phyloP scores from a whole-genome alignment of 139 green algal genomes.

The Trebouxia sp. region DNA sequence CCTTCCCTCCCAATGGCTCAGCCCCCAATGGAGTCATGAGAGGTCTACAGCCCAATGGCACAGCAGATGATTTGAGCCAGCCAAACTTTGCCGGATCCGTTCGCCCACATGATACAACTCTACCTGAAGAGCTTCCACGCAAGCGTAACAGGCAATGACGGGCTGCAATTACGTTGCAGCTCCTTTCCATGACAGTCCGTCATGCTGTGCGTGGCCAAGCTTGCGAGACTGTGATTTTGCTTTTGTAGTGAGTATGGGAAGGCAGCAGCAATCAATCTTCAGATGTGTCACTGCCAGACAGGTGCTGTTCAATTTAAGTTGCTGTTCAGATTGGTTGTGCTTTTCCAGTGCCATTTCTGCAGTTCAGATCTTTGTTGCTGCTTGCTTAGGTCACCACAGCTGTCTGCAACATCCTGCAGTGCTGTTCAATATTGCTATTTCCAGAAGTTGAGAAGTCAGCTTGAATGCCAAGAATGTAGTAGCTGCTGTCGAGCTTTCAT shows the following conservation, averaged over 20 bases:
- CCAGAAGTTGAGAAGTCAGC: neutral
- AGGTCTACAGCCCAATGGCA: neutral
- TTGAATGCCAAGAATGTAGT: neutral
- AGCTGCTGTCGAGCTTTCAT: neutral
- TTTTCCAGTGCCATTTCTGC: neutral
- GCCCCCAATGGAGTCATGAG: constrained; percentile 7
- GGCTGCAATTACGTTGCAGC: neutral
- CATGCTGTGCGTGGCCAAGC: no score
- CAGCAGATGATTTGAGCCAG: neutral
- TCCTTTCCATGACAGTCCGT: neutral
- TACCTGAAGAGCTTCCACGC: neutral
- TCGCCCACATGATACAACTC: constrained; percentile 1
- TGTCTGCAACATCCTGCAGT: neutral
- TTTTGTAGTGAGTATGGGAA: neutral
- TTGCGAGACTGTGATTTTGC: neutral
- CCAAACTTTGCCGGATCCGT: constrained; percentile 12
- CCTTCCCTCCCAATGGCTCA: neutral
- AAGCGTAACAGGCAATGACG: constrained; percentile 22
- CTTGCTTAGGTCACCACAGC: neutral
- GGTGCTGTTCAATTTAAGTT: neutral
- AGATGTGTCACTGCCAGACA: neutral
- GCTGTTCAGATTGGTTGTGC: constrained; percentile 25
- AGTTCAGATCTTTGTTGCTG: constrained; percentile 7
- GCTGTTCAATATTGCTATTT: neutral
- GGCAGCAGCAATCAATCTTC: neutral